phyloP scores from a whole-genome alignment of 768 basidiomycete species.

The Ephemerocybe angulata region DNA sequence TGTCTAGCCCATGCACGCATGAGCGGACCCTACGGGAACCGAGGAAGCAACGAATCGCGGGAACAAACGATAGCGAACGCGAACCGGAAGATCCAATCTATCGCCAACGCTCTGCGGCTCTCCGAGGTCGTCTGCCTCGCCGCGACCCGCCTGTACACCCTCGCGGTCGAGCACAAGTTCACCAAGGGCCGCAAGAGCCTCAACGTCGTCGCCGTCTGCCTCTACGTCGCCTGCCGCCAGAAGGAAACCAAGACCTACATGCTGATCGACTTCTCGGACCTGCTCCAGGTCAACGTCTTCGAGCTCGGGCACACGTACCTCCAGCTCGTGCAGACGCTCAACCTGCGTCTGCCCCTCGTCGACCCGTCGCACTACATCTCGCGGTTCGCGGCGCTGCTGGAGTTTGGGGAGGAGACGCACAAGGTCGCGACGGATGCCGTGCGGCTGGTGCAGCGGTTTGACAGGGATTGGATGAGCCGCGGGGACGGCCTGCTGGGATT shows the following conservation, averaged over 20 bases:
- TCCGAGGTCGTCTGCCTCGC: conserved; percentile 77
- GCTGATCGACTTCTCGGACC: conserved; percentile 98
- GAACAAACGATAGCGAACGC: conserved; percentile 93
- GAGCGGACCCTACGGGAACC: conserved; percentile 78
- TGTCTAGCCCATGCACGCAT: conserved; percentile 74
- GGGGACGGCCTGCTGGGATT: conserved; percentile 96
- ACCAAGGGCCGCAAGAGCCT: conserved; percentile 88
- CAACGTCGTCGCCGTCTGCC: conserved; percentile 93
- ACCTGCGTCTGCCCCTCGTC: conserved; percentile 80
- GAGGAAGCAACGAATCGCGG: conserved; percentile 75
- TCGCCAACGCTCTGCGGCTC: conserved; percentile 72
- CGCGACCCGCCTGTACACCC: conserved; percentile 85
- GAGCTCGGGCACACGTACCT: conserved; percentile 95
- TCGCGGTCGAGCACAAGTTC: conserved; percentile 92
- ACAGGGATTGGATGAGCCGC: conserved; percentile 95
- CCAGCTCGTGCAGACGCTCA: conserved; percentile 85
- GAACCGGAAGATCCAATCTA: conserved; percentile 75
- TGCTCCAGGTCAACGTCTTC: conserved; percentile 91
- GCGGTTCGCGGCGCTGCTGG: conserved; percentile 89
- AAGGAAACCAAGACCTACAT: conserved; percentile 90
- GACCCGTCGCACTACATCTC: conserved; percentile 97
- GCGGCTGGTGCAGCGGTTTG: conserved; percentile 84
- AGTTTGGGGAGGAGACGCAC: conserved; percentile 93
- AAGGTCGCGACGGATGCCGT: conserved; percentile 91
- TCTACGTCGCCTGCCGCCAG: conserved; percentile 91